Conservation (phyloP, 2,329 filamentous ascomycete species). For the Myriosclerotinia scirpicola region DNA sequence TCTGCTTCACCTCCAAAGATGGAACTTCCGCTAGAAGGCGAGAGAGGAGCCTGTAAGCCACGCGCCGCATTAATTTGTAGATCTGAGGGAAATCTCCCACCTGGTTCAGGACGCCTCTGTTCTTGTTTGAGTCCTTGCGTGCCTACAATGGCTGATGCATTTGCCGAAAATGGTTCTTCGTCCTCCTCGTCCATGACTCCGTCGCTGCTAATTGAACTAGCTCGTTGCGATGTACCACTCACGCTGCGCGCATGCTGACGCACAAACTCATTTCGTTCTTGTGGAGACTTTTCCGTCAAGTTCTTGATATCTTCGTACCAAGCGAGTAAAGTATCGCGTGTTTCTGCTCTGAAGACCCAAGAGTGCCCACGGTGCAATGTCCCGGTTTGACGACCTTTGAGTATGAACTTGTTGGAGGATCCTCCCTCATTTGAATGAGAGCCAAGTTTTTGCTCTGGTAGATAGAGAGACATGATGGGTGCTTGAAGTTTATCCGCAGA, state of each 20-base stretch:
- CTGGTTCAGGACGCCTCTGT: constrained; percentile 76
- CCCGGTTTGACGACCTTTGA: constrained; percentile 93
- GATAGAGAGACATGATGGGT: constrained; percentile 93
- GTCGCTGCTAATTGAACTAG: constrained; percentile 69
- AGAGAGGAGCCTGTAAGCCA: constrained; percentile 76
- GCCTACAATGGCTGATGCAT: constrained; percentile 52
- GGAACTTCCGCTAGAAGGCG: constrained; percentile 80
- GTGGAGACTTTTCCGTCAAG: constrained; percentile 82
- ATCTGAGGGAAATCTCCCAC: constrained; percentile 96
- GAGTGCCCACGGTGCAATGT: constrained; percentile 81
- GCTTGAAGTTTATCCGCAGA: constrained; percentile 91
- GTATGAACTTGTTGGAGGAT: constrained; percentile 94
- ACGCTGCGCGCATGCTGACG: constrained; percentile 76
- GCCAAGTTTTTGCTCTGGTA: constrained; percentile 92
- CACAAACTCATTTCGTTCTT: constrained; percentile 86
- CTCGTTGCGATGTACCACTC: constrained; percentile 62
- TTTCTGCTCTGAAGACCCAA: constrained; percentile 71
- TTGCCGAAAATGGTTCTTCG: constrained; percentile 60
- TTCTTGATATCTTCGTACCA: constrained; percentile 90
- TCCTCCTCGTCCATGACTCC: constrained; percentile 75
- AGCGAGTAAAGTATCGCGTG: constrained; percentile 91
- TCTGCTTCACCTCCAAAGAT: constrained; percentile 46
- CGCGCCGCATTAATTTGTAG: constrained; percentile 75
- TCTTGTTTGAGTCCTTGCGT: constrained; percentile 52
- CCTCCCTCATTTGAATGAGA: constrained; percentile 81